Conservation (phyloP, 2,329 filamentous ascomycete genomes). For the Cordyceps militaris region DNA sequence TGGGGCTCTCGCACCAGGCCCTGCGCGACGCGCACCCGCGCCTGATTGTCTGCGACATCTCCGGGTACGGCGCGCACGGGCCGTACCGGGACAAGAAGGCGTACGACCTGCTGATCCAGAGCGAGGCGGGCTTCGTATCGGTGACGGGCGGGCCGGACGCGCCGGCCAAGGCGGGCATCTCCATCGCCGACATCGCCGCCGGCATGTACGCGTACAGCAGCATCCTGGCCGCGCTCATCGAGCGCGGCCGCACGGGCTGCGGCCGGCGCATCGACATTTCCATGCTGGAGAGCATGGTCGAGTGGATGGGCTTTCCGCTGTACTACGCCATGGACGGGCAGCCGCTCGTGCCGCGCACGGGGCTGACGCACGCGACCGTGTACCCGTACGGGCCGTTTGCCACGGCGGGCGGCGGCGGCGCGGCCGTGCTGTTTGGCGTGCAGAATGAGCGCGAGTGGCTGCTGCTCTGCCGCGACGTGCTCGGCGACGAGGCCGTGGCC, state of each 20-base stretch:
- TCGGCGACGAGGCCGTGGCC: constrained; percentile 34
- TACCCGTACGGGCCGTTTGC: constrained; percentile 51
- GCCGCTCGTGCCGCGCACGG: constrained; percentile 34
- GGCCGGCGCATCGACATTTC: constrained; percentile 47
- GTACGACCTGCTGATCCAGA: constrained; percentile 48
- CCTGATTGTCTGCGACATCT: constrained; percentile 48
- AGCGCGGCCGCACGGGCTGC: constrained; percentile 39
- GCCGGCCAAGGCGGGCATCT: constrained; percentile 45
- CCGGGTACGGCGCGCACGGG: constrained; percentile 43
- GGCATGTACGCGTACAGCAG: constrained; percentile 46
- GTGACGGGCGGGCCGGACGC: constrained; percentile 39
- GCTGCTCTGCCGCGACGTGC: constrained; percentile 39
- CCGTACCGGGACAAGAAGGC: constrained; percentile 49
- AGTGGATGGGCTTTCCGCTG: constrained; percentile 52
- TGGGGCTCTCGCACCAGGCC: constrained; percentile 40
- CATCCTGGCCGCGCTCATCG: constrained; percentile 42
- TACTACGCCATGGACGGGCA: constrained; percentile 45
- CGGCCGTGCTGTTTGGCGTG: constrained; percentile 50
- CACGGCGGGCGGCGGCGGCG: constrained; percentile 37
- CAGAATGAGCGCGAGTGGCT: constrained; percentile 52
- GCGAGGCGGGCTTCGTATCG: constrained; percentile 45
- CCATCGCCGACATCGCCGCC: constrained; percentile 47
- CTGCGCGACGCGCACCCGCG: constrained; percentile 34
- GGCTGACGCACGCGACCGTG: constrained; percentile 47
- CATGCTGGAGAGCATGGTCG: constrained; percentile 51